Conservation (phyloP, 176 grass and related monocot genomes). For the Canna indica region DNA sequence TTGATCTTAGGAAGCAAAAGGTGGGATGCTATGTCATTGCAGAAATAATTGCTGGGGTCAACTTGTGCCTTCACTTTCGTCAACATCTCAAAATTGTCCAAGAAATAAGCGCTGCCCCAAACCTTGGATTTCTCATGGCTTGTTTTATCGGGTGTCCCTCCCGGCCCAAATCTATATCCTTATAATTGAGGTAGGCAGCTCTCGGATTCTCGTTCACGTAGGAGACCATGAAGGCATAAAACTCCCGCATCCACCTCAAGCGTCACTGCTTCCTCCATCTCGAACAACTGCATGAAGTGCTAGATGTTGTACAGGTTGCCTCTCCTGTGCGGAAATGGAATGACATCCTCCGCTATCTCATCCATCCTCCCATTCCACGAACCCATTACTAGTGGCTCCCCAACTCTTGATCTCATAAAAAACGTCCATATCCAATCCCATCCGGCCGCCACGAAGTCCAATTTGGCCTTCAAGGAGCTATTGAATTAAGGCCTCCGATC, state of each 20-base stretch:
- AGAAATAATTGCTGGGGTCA: background rate
- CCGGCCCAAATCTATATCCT: background rate
- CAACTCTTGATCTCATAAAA: constrained; percentile 18
- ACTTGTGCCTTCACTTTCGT: background rate
- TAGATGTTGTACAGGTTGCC: constrained; percentile 49
- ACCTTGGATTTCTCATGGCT: background rate
- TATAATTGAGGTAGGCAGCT: background rate
- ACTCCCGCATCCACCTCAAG: constrained; percentile 31
- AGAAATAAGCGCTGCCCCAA: background rate
- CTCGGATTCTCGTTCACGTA: constrained; percentile 33
- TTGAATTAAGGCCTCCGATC: constrained; percentile 26
- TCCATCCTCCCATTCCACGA: constrained; percentile 45
- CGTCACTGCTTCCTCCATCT: background rate
- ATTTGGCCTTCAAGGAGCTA: constrained; percentile 35
- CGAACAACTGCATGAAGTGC: constrained; percentile 26
- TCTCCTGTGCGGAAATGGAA: constrained; percentile 46
- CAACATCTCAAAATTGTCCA: background rate
- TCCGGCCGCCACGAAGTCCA: constrained; percentile 31
- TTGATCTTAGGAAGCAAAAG: too few relatives aligned
- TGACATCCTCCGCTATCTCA: constrained; percentile 28
- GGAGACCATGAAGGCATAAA: constrained; percentile 34
- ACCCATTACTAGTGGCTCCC: constrained; percentile 25
- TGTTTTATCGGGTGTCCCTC: background rate
- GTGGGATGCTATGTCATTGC: background rate
- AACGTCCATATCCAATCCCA: constrained; percentile 33